Evolutionary conservation across 345 rosid genomes (phyloP), one percentile per base, ranked within the genome.

Genomic region (Leavenworthia alabamica): DNA sequence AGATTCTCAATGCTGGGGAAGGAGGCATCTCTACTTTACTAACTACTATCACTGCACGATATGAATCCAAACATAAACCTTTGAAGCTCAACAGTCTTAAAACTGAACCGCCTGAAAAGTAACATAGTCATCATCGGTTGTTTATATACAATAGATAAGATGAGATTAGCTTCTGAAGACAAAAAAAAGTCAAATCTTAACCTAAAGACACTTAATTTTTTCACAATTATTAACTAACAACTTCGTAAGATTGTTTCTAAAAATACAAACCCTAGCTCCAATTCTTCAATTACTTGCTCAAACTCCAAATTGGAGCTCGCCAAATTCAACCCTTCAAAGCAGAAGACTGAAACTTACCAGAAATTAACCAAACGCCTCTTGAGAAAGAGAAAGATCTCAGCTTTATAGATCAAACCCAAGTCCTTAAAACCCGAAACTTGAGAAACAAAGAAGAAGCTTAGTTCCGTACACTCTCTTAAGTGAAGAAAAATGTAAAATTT

Each of bases 1-100:
- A 87, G 72, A 67, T 83, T 70, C 83, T 79, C 80, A 82, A 59
- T 13, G 91, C 88, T 3, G 99, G 90, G 48, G 96, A 89, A 71
- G 96, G 93, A 62, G 97, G 91, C 99, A 93, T 93, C 68, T 60
- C 75, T 62, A 62, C 48, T 33, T 6, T 60, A 67, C 60, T 60
- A 61, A 52, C 56, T 33, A 60, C 41, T 43, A 51, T 58, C 2
- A 49, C 45, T 32, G 35, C 17, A 14, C 69, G 7, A 13, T 23
- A 54, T 24, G 55, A 4, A 45, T 35, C 62, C 62, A 45, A 65
- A 54, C 46, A 55, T 58, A 49, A 40, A 59, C 15, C 37, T 9
- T 15, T 22, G 45, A 40, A 54, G 14, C 37, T 50, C 60, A 8
- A 59, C 29, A 32, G 53, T 46, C 58, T 67, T 19, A 24, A 43